Conservation (phyloP, 441 rosid species). For the Omphalea diandra region DNA sequence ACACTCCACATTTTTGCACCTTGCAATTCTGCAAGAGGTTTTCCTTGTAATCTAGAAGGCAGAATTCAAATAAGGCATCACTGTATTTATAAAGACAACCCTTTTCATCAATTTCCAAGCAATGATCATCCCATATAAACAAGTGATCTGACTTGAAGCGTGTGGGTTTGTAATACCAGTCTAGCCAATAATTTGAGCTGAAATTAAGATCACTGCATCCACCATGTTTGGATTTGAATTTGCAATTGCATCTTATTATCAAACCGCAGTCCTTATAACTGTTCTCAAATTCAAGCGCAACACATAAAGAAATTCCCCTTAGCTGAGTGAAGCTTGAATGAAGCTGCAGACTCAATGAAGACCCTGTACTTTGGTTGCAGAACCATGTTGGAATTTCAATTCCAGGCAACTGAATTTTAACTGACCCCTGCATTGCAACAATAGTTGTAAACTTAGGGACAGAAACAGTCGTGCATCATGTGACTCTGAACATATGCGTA, state of each 20-base stretch:
- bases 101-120: background rate
- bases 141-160: slow-evolving; percentile 9
- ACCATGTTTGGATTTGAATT: background rate
- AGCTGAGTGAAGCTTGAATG: background rate
- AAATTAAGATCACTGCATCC: background rate
- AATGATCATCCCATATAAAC: slow-evolving; percentile 14
- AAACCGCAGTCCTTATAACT: background rate
- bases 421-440: background rate
- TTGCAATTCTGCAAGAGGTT: background rate
- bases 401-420: background rate
- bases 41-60: background rate
- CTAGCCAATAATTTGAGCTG: background rate
- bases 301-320: background rate
- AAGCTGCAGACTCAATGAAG: background rate
- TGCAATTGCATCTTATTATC: background rate
- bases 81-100: background rate
- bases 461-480: no score
- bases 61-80: background rate
- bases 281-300: background rate
- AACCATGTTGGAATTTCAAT: slow-evolving; percentile 4
- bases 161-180: background rate
- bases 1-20: slow-evolving; percentile 9
- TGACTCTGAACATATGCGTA: no score
- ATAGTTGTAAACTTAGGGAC: background rate
- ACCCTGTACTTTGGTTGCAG: background rate